A percentile compares a stretch with the other conserved stretches of the same genome.
phyloP scores from a whole-genome alignment of 2,329 filamentous ascomycete species.

The Pseudovirgaria hyperparasitica region DNA sequence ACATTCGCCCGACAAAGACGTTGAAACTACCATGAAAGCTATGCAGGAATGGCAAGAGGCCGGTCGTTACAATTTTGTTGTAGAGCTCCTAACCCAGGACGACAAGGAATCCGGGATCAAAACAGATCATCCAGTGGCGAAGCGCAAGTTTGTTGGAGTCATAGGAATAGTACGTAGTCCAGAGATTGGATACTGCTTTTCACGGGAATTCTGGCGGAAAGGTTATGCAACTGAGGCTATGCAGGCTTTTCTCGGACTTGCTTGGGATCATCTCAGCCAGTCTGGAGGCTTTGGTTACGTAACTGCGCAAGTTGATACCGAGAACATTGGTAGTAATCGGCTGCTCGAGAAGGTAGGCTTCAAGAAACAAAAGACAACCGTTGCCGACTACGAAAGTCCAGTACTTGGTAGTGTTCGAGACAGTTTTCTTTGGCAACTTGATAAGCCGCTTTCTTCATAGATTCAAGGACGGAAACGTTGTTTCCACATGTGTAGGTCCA shows the following conservation, averaged over 20 bases:
- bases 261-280: slow-evolving; percentile 25
- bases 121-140: neutral
- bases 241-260: slow-evolving; percentile 26
- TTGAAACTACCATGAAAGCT: slow-evolving; percentile 21
- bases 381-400: slow-evolving; percentile 25
- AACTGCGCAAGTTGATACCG: slow-evolving; percentile 34
- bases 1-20: slow-evolving; percentile 38
- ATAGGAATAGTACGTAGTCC: slow-evolving; percentile 29
- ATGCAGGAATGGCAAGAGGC: slow-evolving; percentile 23
- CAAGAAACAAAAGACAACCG: slow-evolving; percentile 30
- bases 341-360: slow-evolving; percentile 48
- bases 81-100: slow-evolving; percentile 35
- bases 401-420: no score
- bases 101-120: no score
- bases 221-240: slow-evolving; percentile 33
- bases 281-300: slow-evolving; percentile 23
- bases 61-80: slow-evolving; percentile 43
- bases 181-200: slow-evolving; percentile 31
- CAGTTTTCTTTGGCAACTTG: no score
- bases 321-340: slow-evolving; percentile 41
- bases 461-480: no score
- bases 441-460: no score
- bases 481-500: no score
- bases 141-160: slow-evolving; percentile 26
- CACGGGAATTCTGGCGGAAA: slow-evolving; percentile 24